Percentiles rank a stretch among this genome's conserved stretches.
Conservation (phyloP, 192 early-diverging fungal genomes). For the Phlyctochytrium planicorne region DNA sequence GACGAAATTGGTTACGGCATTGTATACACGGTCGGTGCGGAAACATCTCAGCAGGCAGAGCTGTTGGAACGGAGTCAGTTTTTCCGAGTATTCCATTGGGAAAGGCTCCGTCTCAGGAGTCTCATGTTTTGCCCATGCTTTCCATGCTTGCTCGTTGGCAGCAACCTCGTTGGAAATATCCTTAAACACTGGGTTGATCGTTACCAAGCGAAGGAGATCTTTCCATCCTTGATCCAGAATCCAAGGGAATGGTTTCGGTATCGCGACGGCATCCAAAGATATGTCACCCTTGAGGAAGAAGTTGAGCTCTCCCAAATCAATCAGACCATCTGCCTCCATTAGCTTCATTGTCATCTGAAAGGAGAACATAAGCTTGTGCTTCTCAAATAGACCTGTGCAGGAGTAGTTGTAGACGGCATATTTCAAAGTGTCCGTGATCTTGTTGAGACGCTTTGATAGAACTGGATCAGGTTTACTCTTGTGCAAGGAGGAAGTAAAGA, state of each 20-base stretch:
- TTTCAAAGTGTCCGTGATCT: conserved; percentile 61
- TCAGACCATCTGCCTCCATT: conserved; percentile 53
- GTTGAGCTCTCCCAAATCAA: conserved; percentile 55
- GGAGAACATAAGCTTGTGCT: conserved; percentile 65
- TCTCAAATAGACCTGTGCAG: conserved; percentile 61
- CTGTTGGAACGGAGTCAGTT: conserved; percentile 53
- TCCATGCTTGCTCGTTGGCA: conserved; percentile 48
- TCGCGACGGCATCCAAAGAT: conserved; percentile 53
- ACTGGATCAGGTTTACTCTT: conserved; percentile 56
- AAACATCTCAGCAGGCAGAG: conserved; percentile 60
- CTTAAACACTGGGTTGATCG: conserved; percentile 47
- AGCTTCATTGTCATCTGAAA: conserved; percentile 66
- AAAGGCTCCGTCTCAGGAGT: conserved; percentile 50
- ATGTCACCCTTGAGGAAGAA: conserved; percentile 65
- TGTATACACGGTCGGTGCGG: conserved; percentile 60
- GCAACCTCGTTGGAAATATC: conserved; percentile 41
- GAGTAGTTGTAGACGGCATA: conserved; percentile 65
- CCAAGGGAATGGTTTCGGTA: conserved; percentile 53
- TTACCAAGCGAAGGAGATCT: conserved; percentile 46
- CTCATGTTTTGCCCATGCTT: conserved; percentile 47
- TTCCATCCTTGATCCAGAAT: conserved; percentile 61
- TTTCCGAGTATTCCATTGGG: conserved; percentile 54
- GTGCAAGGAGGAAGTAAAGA: conserved; percentile 52
- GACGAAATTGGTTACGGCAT: conserved; percentile 62
- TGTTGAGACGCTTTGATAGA: conserved; percentile 49